Percentiles rank a stretch among this genome's conserved stretches.
Evolutionary conservation across 306 rosid genomes (phyloP).

Genomic region (Aeschynomene evenia): DNA sequence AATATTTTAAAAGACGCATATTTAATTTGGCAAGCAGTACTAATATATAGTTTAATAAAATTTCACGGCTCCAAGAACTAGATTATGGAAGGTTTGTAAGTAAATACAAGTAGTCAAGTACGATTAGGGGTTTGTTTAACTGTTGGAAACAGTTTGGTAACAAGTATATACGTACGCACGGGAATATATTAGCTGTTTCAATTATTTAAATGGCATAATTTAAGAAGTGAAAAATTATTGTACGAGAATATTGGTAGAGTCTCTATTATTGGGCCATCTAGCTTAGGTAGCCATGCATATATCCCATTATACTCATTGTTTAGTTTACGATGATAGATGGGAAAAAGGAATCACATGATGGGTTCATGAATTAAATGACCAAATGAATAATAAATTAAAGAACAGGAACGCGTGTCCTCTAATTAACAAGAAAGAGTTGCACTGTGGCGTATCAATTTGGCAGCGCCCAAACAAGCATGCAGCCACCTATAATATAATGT

Average conservation of each 20-base stretch:
- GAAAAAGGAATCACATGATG: conserved; percentile 7
- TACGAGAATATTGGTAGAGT: neutral
- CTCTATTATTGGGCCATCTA: neutral
- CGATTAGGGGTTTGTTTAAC: neutral
- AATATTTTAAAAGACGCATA: too few relatives aligned
- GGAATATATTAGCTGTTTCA: neutral
- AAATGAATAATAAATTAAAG: neutral
- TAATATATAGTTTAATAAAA: neutral
- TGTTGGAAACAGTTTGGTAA: neutral
- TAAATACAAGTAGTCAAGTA: neutral
- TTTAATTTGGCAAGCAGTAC: neutral
- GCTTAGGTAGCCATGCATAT: too few relatives aligned
- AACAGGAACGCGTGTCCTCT: conserved; percentile 12
- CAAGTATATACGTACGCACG: neutral
- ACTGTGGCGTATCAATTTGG: neutral
- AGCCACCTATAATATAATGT: conserved; percentile 28
- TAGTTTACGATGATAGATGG: neutral
- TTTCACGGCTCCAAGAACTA: neutral
- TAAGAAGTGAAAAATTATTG: neutral
- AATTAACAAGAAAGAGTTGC: neutral
- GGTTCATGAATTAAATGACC: neutral
- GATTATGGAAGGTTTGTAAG: neutral
- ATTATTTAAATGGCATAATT: neutral
- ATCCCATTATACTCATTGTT: neutral
- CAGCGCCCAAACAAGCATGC: neutral